Evolutionary conservation across 1,284 basidiomycete species (phyloP).

Genomic region (Athelia sp.): DNA sequence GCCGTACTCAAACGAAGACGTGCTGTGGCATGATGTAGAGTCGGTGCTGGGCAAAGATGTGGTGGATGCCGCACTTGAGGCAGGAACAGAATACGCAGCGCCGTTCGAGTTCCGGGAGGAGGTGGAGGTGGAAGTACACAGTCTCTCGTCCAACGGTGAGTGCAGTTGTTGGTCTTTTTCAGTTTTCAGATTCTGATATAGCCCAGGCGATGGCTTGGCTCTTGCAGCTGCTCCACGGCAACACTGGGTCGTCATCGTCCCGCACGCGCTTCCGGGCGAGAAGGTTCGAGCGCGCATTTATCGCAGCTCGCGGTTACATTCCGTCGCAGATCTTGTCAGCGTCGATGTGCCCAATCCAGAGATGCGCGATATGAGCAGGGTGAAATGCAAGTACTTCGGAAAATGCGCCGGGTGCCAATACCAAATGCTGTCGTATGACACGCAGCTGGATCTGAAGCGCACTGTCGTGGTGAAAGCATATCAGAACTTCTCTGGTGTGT

Average conservation of each 20-base stretch:
- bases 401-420: slow-evolving; percentile 78
- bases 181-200: slow-evolving; percentile 3
- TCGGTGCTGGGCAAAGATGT: slow-evolving; percentile 61
- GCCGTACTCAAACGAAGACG: slow-evolving; percentile 68
- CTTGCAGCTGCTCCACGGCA: slow-evolving; percentile 39
- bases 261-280: slow-evolving; percentile 83
- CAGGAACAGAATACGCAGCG: slow-evolving; percentile 48
- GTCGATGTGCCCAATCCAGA: slow-evolving; percentile 62
- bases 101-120: slow-evolving; percentile 61
- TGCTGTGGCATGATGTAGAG: slow-evolving; percentile 68
- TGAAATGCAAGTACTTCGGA: slow-evolving; percentile 85
- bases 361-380: slow-evolving; percentile 58
- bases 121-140: slow-evolving; percentile 61
- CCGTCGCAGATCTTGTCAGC: slow-evolving; percentile 72
- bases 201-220: slow-evolving; percentile 67
- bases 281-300: slow-evolving; percentile 68
- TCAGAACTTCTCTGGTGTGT: slow-evolving; percentile 66
- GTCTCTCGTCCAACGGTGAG: slow-evolving; percentile 63
- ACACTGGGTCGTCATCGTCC: slow-evolving; percentile 78
- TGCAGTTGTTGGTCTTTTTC: slow-evolving; percentile 10
- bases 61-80: slow-evolving; percentile 45
- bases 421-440: slow-evolving; percentile 87
- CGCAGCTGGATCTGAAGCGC: slow-evolving; percentile 83
- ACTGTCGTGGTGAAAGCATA: slow-evolving; percentile 88
- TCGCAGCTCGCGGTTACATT: slow-evolving; percentile 62